Evolutionary conservation across 495 filamentous ascomycete species (phyloP), one percentile per base, ranked within the genome.

Genomic region (Clavariopsis aquatica): DNA sequence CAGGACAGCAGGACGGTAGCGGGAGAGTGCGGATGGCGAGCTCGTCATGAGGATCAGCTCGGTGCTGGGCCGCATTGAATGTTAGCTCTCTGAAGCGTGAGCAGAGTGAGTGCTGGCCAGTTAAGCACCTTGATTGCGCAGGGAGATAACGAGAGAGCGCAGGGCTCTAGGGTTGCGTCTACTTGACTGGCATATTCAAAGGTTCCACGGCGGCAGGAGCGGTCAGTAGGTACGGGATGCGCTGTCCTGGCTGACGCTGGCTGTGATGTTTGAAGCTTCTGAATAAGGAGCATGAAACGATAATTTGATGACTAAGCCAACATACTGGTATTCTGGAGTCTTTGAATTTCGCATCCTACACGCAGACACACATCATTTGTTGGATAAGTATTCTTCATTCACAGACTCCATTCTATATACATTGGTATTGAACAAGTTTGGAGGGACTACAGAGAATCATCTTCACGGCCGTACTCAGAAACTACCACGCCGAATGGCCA

Each of bases 401-500:
- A n/a, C n/a, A n/a, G n/a, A n/a, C n/a, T n/a, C n/a, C n/a, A 17
- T 6, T 28, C 2, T 23, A 24, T 24, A 2, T 51, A 19, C 22
- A 28, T 15, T 2, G 10, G 20, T 20, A 62, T 46, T 26, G 12
- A 17, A 41, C 27, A 22, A 43, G 13, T 51, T 1, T 19, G 6
- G 5, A n/a, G n/a, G n/a, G n/a, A n/a, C n/a, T n/a, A n/a, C n/a
- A n/a, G n/a, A n/a, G n/a, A n/a, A n/a, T n/a, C n/a, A n/a, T n/a
- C n/a, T n/a, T n/a, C n/a, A n/a, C n/a, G n/a, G n/a, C n/a, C n/a
- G n/a, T n/a, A n/a, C n/a, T n/a, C n/a, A n/a, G n/a, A n/a, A n/a
- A 34, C 31, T 34, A 78, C 75, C 75, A 78, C 4, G 72, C 57
- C 41, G 69, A 53, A 66, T 78, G 73, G 6, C 73, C 75, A 2